Conservation (phyloP, 768 basidiomycete genomes). For the Daedaleopsis sinensis region DNA sequence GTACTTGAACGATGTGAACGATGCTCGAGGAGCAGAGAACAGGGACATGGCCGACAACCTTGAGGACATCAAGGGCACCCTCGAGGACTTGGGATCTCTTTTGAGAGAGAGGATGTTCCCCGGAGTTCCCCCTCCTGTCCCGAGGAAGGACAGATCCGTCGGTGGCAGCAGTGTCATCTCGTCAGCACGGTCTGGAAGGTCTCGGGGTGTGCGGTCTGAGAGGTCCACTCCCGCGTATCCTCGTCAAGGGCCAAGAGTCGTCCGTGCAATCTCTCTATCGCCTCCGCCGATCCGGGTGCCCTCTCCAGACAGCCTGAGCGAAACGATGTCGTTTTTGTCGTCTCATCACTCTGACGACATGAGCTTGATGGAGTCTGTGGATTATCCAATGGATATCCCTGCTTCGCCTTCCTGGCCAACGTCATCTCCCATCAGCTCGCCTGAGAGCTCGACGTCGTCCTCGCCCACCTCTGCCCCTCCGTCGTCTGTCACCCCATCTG, state of each 20-base stretch:
- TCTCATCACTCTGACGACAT: constrained; percentile 79
- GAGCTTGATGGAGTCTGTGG: constrained; percentile 44
- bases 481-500: constrained; percentile 12
- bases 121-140: constrained; percentile 33
- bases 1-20: constrained; percentile 65
- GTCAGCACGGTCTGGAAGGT: constrained; percentile 8
- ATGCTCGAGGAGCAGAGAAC: constrained; percentile 62
- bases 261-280: constrained; percentile 38
- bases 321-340: constrained; percentile 48
- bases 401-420: constrained; percentile 41
- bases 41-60: constrained; percentile 69
- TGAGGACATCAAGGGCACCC: constrained; percentile 66
- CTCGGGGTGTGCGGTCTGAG: neutral
- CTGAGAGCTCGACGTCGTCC: constrained; percentile 21
- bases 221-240: constrained; percentile 18
- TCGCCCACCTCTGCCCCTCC: constrained; percentile 18
- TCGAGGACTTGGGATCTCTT: constrained; percentile 47
- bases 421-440: constrained; percentile 30
- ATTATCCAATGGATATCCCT: constrained; percentile 31
- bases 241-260: constrained; percentile 20
- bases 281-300: constrained; percentile 48
- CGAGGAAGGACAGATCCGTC: constrained; percentile 44
- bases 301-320: constrained; percentile 39
- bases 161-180: constrained; percentile 46
- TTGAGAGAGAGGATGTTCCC: constrained; percentile 14